Conservation (phyloP, 1,284 basidiomycete genomes). For the Porogramme epimiltina region DNA sequence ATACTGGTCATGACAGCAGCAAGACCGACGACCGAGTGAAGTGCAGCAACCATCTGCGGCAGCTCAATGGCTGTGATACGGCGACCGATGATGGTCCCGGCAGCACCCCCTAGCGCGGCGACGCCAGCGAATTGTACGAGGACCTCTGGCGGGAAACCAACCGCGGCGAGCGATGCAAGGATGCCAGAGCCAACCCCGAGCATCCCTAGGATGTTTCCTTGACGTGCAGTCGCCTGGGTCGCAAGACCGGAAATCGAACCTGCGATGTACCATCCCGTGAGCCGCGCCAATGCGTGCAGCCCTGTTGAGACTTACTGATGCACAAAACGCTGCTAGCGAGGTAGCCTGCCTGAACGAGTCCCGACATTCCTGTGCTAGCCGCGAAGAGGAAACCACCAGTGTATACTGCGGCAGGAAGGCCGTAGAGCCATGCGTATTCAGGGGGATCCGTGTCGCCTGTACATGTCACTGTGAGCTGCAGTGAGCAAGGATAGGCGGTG, state of each 20-base stretch:
- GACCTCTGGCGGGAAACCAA: constrained; percentile 76
- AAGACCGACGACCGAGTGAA: constrained; percentile 83
- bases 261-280: constrained; percentile 26
- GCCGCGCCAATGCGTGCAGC: no score
- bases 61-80: constrained; percentile 84
- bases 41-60: constrained; percentile 75
- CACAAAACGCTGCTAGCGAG: constrained; percentile 80
- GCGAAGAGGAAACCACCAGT: constrained; percentile 80
- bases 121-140: constrained; percentile 79
- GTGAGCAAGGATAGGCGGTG: background rate
- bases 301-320: constrained; percentile 64
- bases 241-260: constrained; percentile 74
- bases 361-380: constrained; percentile 78
- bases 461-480: background rate
- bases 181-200: constrained; percentile 82
- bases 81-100: constrained; percentile 74
- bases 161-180: constrained; percentile 75
- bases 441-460: constrained; percentile 79
- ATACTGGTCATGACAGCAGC: constrained; percentile 85
- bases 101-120: constrained; percentile 65
- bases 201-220: constrained; percentile 82
- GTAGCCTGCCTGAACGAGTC: constrained; percentile 86
- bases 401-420: constrained; percentile 76
- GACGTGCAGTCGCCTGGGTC: constrained; percentile 78
- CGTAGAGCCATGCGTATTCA: constrained; percentile 83